These are phyloP conservation scores for Linnemannia schmuckeri DNA, from an alignment of 192 early-diverging fungal species.

Conservation along the genomic window DNA sequence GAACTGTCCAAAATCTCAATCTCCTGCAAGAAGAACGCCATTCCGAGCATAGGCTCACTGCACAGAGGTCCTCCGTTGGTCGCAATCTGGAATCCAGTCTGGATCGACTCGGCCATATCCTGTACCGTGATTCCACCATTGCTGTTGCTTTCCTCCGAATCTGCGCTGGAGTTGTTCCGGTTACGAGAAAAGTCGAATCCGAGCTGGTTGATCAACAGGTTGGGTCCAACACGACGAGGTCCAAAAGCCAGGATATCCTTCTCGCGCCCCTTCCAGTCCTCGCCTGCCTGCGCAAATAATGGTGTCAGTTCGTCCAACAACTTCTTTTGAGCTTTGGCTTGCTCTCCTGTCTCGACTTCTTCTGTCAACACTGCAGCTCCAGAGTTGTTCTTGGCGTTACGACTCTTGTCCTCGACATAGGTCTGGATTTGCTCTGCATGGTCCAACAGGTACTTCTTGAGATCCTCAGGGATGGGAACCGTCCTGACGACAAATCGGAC, in stretches of 20 bases:
- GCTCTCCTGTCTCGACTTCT: background rate
- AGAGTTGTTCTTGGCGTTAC: slow-evolving; percentile 13
- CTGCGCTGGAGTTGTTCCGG: background rate
- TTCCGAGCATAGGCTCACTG: slow-evolving; percentile 92
- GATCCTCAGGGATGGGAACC: slow-evolving; percentile 75
- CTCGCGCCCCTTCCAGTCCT: slow-evolving; percentile 46
- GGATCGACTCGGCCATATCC: slow-evolving; percentile 84
- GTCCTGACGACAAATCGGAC: slow-evolving; percentile 74
- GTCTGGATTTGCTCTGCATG: slow-evolving; percentile 63
- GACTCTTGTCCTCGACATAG: slow-evolving; percentile 28
- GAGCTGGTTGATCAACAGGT: slow-evolving; percentile 78
- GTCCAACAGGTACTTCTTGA: slow-evolving; percentile 69
- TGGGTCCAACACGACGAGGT: slow-evolving; percentile 84
- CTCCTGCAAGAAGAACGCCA: slow-evolving; percentile 81
- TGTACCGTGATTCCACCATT: slow-evolving; percentile 59
- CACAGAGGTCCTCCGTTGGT: slow-evolving; percentile 93
- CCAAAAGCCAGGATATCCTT: slow-evolving; percentile 85
- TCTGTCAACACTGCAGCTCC: background rate
- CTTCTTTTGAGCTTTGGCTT: slow-evolving; percentile 23
- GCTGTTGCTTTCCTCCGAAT: slow-evolving; percentile 18
- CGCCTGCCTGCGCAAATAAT: slow-evolving; percentile 52
- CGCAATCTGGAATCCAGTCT: slow-evolving; percentile 94
- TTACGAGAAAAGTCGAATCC: slow-evolving; percentile 42
- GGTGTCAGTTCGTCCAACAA: slow-evolving; percentile 27
- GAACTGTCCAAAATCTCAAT: slow-evolving; percentile 59